These are phyloP conservation scores for Artemisia annua DNA, from an alignment of 129 eudicot species.

Conservation along the genomic window DNA sequence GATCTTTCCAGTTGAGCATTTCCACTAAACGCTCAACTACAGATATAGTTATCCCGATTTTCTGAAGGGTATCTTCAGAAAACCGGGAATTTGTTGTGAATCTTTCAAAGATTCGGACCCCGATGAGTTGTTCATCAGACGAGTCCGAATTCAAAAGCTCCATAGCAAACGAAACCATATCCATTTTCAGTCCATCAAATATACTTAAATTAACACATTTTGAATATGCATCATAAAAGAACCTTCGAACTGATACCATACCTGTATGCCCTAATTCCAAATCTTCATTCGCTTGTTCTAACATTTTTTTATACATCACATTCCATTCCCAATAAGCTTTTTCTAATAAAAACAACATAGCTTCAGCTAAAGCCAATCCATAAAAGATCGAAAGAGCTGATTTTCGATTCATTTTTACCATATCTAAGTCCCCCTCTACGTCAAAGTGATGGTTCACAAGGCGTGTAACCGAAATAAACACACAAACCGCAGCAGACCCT, in stretches of 20 bases:
- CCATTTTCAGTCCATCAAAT: conserved; percentile 92
- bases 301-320: conserved; percentile 43
- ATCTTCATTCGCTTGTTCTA: conserved; percentile 67
- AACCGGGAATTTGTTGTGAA: conserved; percentile 57
- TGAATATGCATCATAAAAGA: conserved; percentile 90
- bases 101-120: conserved; percentile 55
- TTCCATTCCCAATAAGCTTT: conserved; percentile 92
- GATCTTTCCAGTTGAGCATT: conserved; percentile 93
- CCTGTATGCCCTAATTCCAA: conserved; percentile 74
- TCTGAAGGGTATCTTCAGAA: conserved; percentile 74
- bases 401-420: conserved; percentile 55
- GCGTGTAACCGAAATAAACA: conserved; percentile 62
- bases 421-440: conserved; percentile 32
- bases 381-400: conserved; percentile 75
- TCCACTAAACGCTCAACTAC: conserved; percentile 81
- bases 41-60: conserved; percentile 62
- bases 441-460: conserved; percentile 56
- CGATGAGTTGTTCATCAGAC: conserved; percentile 86
- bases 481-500: conserved; percentile 65
- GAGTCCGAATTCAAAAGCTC: conserved; percentile 76
- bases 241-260: conserved; percentile 61
- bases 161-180: conserved; percentile 88
- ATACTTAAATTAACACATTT: conserved; percentile 66
- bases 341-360: conserved; percentile 79
- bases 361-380: conserved; percentile 82